Evolutionary conservation across 129 eudicot genomes (phyloP).

Genomic region (Heracleum sosnowskyi): DNA sequence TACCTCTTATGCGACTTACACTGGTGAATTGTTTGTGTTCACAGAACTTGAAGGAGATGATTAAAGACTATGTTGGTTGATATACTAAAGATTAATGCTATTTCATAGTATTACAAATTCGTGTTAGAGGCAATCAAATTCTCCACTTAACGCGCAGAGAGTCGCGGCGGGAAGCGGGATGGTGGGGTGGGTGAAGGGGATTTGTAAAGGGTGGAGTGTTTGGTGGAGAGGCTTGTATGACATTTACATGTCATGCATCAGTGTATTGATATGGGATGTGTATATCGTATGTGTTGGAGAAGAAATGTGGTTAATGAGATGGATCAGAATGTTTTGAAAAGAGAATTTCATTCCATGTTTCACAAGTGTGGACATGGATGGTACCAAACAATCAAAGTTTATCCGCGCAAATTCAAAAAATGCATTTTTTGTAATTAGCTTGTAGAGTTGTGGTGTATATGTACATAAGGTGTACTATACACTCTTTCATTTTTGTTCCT

Average conservation of each 20-base stretch:
- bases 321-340: conserved; percentile 2
- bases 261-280: conserved; percentile 2
- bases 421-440: conserved; percentile 26
- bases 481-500: neutral
- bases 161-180: neutral
- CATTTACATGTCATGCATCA: neutral
- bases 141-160: neutral
- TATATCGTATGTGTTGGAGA: conserved; percentile 6
- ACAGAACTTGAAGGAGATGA: conserved; percentile 78
- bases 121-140: neutral
- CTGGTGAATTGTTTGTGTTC: conserved; percentile 14
- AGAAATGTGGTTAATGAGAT: conserved; percentile 1
- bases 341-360: conserved; percentile 6
- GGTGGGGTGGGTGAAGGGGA: neutral
- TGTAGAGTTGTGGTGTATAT: conserved; percentile 19
- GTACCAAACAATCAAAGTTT: neutral
- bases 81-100: conserved; percentile 32
- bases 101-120: neutral
- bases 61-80: conserved; percentile 47
- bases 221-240: neutral
- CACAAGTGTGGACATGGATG: neutral
- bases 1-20: neutral
- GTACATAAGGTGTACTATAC: conserved; percentile 19
- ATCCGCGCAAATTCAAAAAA: conserved; percentile 7
- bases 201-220: neutral